Conservation (phyloP, 768 basidiomycete species). For the Panellus pusillus region DNA sequence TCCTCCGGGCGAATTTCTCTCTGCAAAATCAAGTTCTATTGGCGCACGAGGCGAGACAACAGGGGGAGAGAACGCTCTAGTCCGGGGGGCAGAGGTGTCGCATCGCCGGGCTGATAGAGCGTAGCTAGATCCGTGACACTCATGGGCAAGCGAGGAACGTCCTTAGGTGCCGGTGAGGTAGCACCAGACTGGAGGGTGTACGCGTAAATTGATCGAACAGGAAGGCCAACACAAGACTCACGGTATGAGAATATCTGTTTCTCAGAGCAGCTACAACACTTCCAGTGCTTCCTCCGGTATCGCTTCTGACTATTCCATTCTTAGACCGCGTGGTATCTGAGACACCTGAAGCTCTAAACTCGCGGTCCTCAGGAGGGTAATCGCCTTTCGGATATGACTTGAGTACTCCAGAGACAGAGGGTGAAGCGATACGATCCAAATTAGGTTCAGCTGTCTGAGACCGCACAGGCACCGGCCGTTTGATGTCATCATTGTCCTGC, state of each 20-base stretch:
- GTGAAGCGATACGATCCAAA: conserved; percentile 6
- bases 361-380: conserved; percentile 28
- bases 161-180: conserved; percentile 55
- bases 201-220: not conserved
- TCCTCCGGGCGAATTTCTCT: conserved; percentile 9
- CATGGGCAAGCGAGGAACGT: conserved; percentile 60
- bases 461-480: conserved; percentile 18
- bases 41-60: conserved; percentile 25
- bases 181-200: conserved; percentile 43
- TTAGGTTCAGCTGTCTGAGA: conserved; percentile 17
- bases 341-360: conserved; percentile 37
- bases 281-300: conserved; percentile 53
- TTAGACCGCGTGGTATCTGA: conserved; percentile 5
- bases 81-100: conserved; percentile 39
- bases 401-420: not conserved
- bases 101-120: conserved; percentile 53
- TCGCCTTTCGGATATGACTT: conserved; percentile 20
- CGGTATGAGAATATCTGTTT: conserved; percentile 57
- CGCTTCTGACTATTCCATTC: conserved; percentile 44
- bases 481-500: conserved; percentile 9
- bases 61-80: conserved; percentile 35
- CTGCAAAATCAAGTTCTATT: conserved; percentile 14
- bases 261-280: conserved; percentile 72
- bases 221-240: conserved; percentile 33
- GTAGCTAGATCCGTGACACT: conserved; percentile 66